Percentiles rank a stretch among this genome's conserved stretches.
Evolutionary conservation across 306 rosid genomes (phyloP).

Genomic region (Sicyos edulis): DNA sequence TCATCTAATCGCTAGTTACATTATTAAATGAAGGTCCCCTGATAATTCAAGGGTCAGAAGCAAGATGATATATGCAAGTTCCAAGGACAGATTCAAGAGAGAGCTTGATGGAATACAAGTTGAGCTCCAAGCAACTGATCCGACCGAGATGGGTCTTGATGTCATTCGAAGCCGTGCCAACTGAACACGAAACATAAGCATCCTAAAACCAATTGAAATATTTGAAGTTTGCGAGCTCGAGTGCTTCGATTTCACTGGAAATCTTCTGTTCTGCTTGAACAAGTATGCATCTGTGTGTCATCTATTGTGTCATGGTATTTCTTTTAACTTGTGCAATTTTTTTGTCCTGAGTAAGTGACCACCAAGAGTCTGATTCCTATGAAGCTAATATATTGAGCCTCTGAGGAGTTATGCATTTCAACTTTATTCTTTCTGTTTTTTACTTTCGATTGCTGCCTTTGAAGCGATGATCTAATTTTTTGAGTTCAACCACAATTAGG

Average conservation of each 20-base stretch:
- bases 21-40: slow-evolving; percentile 51
- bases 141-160: no score
- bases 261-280: slow-evolving; percentile 35
- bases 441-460: slow-evolving; percentile 13
- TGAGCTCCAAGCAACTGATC: no score
- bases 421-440: background rate
- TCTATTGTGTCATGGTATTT: no score
- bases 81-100: no score
- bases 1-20: background rate
- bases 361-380: no score
- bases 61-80: no score
- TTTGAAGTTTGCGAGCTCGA: no score
- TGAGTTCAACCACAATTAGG: no score
- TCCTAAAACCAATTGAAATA: background rate
- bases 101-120: no score
- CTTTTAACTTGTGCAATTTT: no score
- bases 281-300: slow-evolving; percentile 28
- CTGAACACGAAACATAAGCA: slow-evolving; percentile 30
- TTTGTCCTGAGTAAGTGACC: no score
- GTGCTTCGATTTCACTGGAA: slow-evolving; percentile 27
- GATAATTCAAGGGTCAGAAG: slow-evolving; percentile 28
- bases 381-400: background rate
- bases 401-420: slow-evolving; percentile 15
- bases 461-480: background rate
- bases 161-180: slow-evolving; percentile 5